Evolutionary conservation across 305 asterid genomes (phyloP), one percentile per base, ranked within the genome.

Genomic region (Euphrasia arctica): DNA sequence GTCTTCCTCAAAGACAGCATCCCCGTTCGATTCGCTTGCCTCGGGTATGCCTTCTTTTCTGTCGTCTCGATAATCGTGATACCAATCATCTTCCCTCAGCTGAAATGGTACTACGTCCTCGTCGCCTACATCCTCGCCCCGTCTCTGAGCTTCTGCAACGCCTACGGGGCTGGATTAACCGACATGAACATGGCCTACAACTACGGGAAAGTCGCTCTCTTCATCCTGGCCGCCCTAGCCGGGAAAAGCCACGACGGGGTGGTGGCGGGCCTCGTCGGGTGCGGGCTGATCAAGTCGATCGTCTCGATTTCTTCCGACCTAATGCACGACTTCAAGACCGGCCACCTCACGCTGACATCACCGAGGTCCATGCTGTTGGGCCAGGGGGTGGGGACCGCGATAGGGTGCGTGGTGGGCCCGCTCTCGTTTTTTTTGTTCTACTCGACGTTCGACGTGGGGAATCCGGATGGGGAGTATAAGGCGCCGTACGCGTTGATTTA

Each of bases 1-100:
- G 47, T 89, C 51, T 49, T 49, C 55, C 14, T 49, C 14, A n/a
- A 14, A 49, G 55, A 49, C 5, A 49, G 55, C 55, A 49, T 49
- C 15, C 55, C 55, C 27, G 5, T 49, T 49, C 15, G 55, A 27
- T 25, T 49, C 0, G 55, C 55, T 1, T 49, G 55, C 15, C 55
- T 49, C 12, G 59, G 59, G 7, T 54, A 54, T n/a, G 5, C 28
- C n/a, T 54, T 54, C 9, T 27, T 54, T 9, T 22, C 59, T 6
- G 12, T 54, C 12, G n/a, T 54, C 27, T 54, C 59, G 13, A 54
- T 54, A 22, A 54, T 54, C 34, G 34, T 54, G 4, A 54, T 54
- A 34, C 59, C 59, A 4, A 49, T 25, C 13, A 54, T 54, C 13
- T 54, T 54, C 31, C 59, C 31, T 54, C 59, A 54, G 4, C 4